Evolutionary conservation across 108 stramenopile species (phyloP), one percentile per base, ranked within the genome.

Genomic region (Mayamaea pseudoterrestris): DNA sequence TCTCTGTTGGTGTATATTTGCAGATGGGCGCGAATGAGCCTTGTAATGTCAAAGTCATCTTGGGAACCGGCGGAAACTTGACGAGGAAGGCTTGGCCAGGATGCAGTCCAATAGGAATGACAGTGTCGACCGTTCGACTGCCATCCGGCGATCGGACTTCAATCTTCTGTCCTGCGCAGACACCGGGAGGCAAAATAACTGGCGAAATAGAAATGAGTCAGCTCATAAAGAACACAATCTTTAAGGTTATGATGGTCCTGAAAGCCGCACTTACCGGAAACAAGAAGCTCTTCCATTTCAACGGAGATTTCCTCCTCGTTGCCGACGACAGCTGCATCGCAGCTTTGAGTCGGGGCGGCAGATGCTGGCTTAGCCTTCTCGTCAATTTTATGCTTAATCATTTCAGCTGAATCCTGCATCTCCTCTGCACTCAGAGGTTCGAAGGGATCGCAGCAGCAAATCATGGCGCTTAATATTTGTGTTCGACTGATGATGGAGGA

Each of bases 111-210:
- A 12, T 3, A 13, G 51, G 51, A 25, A 52, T 25, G 3, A 22
- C 26, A 6, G 51, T 39, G 26, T 23, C 24, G 27, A 52, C 51
- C 3, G 51, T 41, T 24, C 39, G 39, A 12, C 24, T 44, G 16
- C 51, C 51, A 52, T 52, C 51, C 12, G 18, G 51, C 11, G 51
- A 41, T 39, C 16, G n/a, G 6, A 52, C 51, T 5, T 13, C 13
- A 5, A 52, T 11, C 7, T 22, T 52, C 3, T 52, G 18, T 41
- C 39, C 39, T 26, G 36, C 23, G 6, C 12, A 14, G 12, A 52
- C 41, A 11, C 51, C 51, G 16, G 51, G 23, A 16, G 51, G 51
- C 13, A 39, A 11, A 7, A 12, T 42, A 16, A 52, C 51, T 52
- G 22, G 21, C 22, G 8, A 34, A 34, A 12, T n/a, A 34, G 32